Base-by-base conservation (phyloP, 202 grass and related monocot species). In the Digitaria exilis region DNA sequence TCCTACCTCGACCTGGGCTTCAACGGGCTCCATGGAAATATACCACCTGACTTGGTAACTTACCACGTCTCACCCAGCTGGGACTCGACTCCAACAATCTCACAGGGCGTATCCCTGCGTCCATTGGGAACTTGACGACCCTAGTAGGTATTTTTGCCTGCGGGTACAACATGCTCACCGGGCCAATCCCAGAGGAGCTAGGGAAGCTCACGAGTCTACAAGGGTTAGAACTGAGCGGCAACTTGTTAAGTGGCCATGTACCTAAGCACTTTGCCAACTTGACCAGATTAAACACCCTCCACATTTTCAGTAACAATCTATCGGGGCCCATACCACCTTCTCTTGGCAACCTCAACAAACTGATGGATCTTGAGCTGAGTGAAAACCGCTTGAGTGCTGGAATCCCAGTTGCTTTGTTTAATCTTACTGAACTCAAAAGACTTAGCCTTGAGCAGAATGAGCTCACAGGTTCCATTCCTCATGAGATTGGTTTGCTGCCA, bases 91-190 rank as follows among this genome's bases (percentile, higher is more conserved):
- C 2, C 6, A 87, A 87, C 22, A 73, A 74, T 52, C 42, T 86
- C 2, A 80, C 84, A 15, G 84, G 43, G 14, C 11, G 32, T 24
- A 76, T 87, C 46, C 85, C 78, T 2, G 17, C 54, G 15, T 76
- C 75, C 37, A 6, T 87, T 24, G 70, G 91, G 14, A 93, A 93
- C 72, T 43, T 93, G n/a, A n/a, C n/a, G 37, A 88, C 85, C 1
- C 87, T 49, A 2, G 68, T 93, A 5, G 66, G 65, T 31, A 43
- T 18, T 17, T 66, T 93, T 65, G 72, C 37, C 78, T 52, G 81
- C 28, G 75, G 62, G 1, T 51, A 85, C 3, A 93, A 93, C 80
- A 67, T 52, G 25, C 73, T 90, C 41, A 81, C 84, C 6, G 85
- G 88, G 14, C 25, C 84, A 2, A 86, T 92, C 39, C 83, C 84